Evolutionary conservation across 805 yeast genomes (phyloP).

Genomic region (Saturnispora mendoncae): DNA sequence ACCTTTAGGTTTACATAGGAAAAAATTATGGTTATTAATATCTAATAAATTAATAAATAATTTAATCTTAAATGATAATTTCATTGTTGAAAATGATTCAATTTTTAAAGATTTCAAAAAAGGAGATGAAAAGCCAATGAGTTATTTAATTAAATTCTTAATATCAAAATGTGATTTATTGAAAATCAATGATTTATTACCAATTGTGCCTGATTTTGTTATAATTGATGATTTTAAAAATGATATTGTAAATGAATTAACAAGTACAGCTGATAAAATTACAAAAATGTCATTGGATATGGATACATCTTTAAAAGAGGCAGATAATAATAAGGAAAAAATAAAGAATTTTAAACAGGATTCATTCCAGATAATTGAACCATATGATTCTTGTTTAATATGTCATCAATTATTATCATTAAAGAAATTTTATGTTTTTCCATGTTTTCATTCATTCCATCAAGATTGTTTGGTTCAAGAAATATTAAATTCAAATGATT

Average conservation of each 20-base stretch:
- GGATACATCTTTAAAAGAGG: conserved; percentile 58
- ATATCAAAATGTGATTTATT: conserved; percentile 40
- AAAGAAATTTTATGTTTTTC: conserved; percentile 70
- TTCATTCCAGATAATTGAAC: conserved; percentile 59
- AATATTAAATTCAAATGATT: conserved; percentile 55
- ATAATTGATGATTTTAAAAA: conserved; percentile 77
- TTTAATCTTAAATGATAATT: conserved; percentile 24
- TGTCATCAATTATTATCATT: conserved; percentile 65
- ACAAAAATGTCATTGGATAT: conserved; percentile 62
- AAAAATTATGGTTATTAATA: conserved; percentile 66
- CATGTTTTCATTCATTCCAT: conserved; percentile 87
- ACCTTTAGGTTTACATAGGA: conserved; percentile 39
- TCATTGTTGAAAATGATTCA: conserved; percentile 17
- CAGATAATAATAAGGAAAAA: conserved; percentile 48
- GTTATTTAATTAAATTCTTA: conserved; percentile 29
- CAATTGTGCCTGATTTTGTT: conserved; percentile 75
- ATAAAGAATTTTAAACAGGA: conserved; percentile 41
- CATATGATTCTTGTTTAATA: conserved; percentile 72
- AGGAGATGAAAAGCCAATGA: conserved; percentile 11
- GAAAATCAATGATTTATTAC: conserved; percentile 72
- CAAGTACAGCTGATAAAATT: conserved; percentile 60
- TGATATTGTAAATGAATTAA: conserved; percentile 73
- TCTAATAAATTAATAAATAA: conserved; percentile 39
- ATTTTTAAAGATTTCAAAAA: conserved; percentile 10
- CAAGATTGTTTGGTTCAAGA: conserved; percentile 71